Evolutionary conservation across 2,329 filamentous ascomycete species (phyloP), one percentile per base, ranked within the genome.

Genomic region (Alternaria brassicae): DNA sequence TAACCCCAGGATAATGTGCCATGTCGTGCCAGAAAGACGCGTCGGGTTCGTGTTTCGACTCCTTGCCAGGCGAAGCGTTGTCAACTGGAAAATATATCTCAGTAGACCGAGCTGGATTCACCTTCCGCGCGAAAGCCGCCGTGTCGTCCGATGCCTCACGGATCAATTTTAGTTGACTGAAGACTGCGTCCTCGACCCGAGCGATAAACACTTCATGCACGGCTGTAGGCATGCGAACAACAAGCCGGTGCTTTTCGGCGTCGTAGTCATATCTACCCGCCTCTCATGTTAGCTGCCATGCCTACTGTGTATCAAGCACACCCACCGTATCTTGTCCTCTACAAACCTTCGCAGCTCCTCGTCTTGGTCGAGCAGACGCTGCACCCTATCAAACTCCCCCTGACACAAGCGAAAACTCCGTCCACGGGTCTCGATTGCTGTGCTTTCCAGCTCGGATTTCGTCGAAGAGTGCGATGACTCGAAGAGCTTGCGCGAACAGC

Each of bases 31-130:
- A 47, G 51, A 71, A 71, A 47, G 63, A 69, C 21, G 61, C 53
- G 51, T 71, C 63, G 56, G 61, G 70, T 52, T 69, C 47, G 49
- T 68, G 53, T 49, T 70, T 70, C n/a, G 61, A 70, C 41, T 61
- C n/a, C 34, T 19, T 63, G 37, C 30, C 59, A 30, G 42, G 58
- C 21, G 19, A 19, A 36, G 27, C 19, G 19, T 44, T 61, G 9
- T 42, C 50, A 37, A 52, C 51, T 3, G 1, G 34, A 48, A 66
- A 65, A 25, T 40, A 30, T 52, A 71, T 67, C 19, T 65, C 51
- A 36, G 63, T 65, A 12, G 62, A 72, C 36, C 54, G 53, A 27
- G 60, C 61, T 51, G 52, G 34, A 2, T 58, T 34, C 37, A 72
- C 64, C 53, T 67, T 71, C 55, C 65, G 53, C 28, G 68, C 65